A percentile compares a stretch with the other conserved stretches of the same genome.
phyloP scores from a whole-genome alignment of 345 rosid genomes.

The Gossypioides kirkii region DNA sequence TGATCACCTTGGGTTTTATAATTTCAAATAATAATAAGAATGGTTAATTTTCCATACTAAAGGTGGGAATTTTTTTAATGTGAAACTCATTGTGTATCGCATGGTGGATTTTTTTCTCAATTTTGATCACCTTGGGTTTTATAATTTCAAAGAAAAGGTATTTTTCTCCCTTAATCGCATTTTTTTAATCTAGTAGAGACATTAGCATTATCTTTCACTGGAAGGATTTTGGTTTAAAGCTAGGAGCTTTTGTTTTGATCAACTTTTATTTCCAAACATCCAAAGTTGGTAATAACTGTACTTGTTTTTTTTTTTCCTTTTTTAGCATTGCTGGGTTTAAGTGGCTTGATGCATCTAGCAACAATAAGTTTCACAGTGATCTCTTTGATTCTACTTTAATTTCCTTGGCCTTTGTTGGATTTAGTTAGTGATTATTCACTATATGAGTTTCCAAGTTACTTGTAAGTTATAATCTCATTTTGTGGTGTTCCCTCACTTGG shows the following conservation, averaged over 20 bases:
- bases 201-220: background rate
- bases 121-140: background rate
- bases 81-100: background rate
- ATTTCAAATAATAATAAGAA: background rate
- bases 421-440: background rate
- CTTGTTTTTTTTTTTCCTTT: no score
- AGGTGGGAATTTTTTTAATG: background rate
- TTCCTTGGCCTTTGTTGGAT: background rate
- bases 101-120: background rate
- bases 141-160: no score
- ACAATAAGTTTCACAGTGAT: background rate
- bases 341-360: background rate
- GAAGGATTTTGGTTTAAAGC: background rate
- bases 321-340: background rate
- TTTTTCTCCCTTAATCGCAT: no score
- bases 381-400: background rate
- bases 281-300: background rate
- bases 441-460: background rate
- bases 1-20: background rate
- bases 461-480: background rate
- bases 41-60: background rate
- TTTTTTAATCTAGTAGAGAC: no score
- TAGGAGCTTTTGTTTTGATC: background rate
- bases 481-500: background rate
- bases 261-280: background rate